Percentiles rank a stretch among this genome's conserved stretches.
Conservation (phyloP, 2,329 filamentous ascomycete genomes). For the Trichoderma breve region DNA sequence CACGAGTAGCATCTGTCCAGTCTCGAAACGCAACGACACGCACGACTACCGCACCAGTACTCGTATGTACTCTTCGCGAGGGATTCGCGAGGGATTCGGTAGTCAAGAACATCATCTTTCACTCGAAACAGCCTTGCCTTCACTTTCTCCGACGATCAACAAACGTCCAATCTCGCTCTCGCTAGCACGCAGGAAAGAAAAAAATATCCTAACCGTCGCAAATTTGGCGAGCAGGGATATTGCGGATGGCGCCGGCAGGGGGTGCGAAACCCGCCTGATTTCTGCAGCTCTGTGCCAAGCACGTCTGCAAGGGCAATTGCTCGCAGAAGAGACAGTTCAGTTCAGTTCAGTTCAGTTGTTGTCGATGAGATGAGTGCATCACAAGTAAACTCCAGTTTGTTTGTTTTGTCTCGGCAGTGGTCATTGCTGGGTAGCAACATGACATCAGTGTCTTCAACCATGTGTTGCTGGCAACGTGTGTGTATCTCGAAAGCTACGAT, state of each 20-base stretch:
- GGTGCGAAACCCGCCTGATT: not conserved
- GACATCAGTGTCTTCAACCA: not conserved
- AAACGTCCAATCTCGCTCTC: conserved; percentile 5
- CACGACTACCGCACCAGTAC: not conserved
- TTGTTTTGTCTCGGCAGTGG: not conserved
- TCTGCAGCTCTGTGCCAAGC: not conserved
- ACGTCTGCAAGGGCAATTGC: conserved; percentile 1
- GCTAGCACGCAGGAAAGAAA: conserved; percentile 1
- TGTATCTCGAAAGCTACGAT: not conserved
- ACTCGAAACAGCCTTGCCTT: not conserved
- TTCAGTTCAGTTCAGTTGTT: not conserved
- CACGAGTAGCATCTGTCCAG: not conserved
- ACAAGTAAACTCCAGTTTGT: not conserved
- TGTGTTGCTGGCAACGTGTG: not conserved
- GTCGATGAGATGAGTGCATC: not conserved
- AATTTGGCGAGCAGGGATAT: conserved; percentile 33
- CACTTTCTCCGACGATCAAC: not conserved
- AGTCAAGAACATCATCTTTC: not conserved
- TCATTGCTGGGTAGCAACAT: not conserved
- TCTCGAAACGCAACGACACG: not conserved
- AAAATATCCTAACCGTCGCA: conserved; percentile 17
- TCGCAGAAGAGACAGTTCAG: not conserved
- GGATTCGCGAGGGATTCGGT: not conserved
- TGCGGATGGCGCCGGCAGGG: conserved; percentile 26
- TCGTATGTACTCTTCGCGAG: not conserved